Evolutionary conservation across 495 filamentous ascomycete species (phyloP).

Genomic region (Friedmanniomyces endolithicus): DNA sequence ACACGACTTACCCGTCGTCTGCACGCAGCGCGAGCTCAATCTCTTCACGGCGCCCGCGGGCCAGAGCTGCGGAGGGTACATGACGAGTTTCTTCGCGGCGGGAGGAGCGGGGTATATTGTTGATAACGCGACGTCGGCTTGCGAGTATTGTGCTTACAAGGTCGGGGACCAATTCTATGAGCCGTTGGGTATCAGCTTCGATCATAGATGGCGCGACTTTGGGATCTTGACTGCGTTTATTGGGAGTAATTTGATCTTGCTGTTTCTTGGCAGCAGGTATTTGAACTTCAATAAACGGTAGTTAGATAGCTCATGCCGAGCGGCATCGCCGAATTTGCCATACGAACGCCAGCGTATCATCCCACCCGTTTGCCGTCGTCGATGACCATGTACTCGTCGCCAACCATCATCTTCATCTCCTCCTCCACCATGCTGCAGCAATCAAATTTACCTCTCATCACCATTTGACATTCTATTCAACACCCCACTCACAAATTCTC

Average conservation of each 20-base stretch:
- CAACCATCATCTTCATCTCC: slow-evolving; percentile 36
- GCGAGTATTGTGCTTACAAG: slow-evolving; percentile 66
- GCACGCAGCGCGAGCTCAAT: slow-evolving; percentile 45
- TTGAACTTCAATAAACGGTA: slow-evolving; percentile 20
- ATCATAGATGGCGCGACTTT: slow-evolving; percentile 63
- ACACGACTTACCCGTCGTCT: slow-evolving; percentile 49
- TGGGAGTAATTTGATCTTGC: slow-evolving; percentile 60
- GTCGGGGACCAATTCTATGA: slow-evolving; percentile 68
- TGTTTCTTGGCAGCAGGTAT: slow-evolving; percentile 45
- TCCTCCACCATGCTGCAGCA: slow-evolving; percentile 25
- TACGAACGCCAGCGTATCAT: no score
- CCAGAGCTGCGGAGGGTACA: slow-evolving; percentile 59
- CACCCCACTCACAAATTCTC: slow-evolving; percentile 24
- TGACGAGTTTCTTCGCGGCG: slow-evolving; percentile 50
- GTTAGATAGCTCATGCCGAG: not conserved
- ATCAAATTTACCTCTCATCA: not conserved
- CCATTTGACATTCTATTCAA: not conserved
- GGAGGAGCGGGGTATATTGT: slow-evolving; percentile 59
- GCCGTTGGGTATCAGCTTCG: slow-evolving; percentile 49
- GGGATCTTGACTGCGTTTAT: slow-evolving; percentile 65
- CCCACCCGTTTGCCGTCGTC: slow-evolving; percentile 26
- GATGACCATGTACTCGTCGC: slow-evolving; percentile 35
- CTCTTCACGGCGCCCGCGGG: slow-evolving; percentile 47
- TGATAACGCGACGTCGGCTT: slow-evolving; percentile 47
- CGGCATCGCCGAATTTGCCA: no score